Evolutionary conservation across 2,329 filamentous ascomycete genomes (phyloP).

Genomic region (Cercospora sp.): DNA sequence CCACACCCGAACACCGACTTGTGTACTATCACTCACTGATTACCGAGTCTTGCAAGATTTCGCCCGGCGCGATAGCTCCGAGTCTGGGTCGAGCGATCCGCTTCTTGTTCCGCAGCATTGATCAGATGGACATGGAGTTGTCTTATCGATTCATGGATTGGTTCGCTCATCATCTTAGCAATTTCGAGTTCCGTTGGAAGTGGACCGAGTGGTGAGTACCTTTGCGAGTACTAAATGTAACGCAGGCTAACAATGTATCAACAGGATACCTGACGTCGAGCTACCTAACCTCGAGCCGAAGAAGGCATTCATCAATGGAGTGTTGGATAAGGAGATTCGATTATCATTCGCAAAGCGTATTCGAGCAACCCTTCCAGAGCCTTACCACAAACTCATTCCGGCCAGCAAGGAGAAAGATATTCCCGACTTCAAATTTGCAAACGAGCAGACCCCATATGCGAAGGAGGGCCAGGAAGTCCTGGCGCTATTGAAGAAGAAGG

Average conservation of each 20-base stretch:
- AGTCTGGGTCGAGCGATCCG: conserved; percentile 91
- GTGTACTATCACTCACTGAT: conserved; percentile 96
- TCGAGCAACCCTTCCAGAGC: conserved; percentile 83
- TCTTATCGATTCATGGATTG: conserved; percentile 88
- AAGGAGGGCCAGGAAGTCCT: conserved; percentile 82
- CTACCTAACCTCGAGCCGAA: conserved; percentile 76
- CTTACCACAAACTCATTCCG: conserved; percentile 78
- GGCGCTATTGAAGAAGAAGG: conserved; percentile 77
- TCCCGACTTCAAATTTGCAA: conserved; percentile 89
- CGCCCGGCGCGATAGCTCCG: conserved; percentile 92
- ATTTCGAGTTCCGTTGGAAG: conserved; percentile 99
- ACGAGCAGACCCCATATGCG: conserved; percentile 75
- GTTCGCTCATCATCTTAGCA: conserved; percentile 97
- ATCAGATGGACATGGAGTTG: conserved; percentile 83
- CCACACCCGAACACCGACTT: conserved; percentile 83
- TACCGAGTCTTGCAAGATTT: conserved; percentile 93
- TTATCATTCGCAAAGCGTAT: conserved; percentile 95
- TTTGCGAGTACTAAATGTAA: not conserved
- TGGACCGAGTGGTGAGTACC: conserved; percentile 84
- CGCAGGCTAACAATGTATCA: not conserved
- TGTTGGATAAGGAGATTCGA: conserved; percentile 93
- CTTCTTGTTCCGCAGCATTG: conserved; percentile 80
- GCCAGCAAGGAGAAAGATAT: conserved; percentile 90
- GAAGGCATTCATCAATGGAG: conserved; percentile 89
- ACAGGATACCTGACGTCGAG: conserved; percentile 74